A percentile compares a stretch with the other conserved stretches of the same genome.
These are phyloP conservation scores for Auriscalpium orientale DNA, from an alignment of 768 basidiomycete genomes.

Conservation along the genomic window DNA sequence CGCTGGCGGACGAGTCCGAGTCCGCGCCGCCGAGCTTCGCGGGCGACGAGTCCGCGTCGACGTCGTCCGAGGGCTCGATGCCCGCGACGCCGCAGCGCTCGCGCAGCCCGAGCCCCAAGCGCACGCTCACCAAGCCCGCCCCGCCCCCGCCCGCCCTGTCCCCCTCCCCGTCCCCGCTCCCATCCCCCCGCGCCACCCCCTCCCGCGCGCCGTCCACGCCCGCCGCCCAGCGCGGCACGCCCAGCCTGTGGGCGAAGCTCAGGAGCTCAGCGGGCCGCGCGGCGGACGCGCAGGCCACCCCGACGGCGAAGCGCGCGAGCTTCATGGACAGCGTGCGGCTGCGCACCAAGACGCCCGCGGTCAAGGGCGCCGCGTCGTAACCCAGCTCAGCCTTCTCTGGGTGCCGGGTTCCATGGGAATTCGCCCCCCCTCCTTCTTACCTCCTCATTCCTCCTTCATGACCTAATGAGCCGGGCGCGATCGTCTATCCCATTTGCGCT, in stretches of 20 bases:
- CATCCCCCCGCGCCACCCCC: no score
- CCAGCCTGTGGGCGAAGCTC: neutral
- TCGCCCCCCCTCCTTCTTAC: no score
- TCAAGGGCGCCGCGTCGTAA: neutral
- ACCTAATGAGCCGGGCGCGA: no score
- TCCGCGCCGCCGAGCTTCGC: neutral
- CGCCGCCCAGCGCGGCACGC: neutral
- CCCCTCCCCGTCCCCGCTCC: no score
- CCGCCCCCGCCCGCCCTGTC: neutral
- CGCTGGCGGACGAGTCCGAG: no score
- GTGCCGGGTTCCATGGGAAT: no score
- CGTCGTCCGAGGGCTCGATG: neutral
- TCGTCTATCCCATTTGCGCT: no score
- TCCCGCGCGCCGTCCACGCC: neutral
- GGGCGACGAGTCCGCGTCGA: neutral
- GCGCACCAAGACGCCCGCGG: neutral
- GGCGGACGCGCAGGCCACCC: neutral
- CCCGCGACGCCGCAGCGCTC: neutral
- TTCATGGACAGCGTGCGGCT: neutral
- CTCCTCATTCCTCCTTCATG: no score
- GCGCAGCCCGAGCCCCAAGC: neutral
- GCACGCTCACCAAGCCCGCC: neutral
- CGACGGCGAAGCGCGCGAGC: neutral
- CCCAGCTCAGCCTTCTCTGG: no score
- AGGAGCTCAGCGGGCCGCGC: no score